Conservation (phyloP, 106 monocot species). For the Vanilla planifolia region DNA sequence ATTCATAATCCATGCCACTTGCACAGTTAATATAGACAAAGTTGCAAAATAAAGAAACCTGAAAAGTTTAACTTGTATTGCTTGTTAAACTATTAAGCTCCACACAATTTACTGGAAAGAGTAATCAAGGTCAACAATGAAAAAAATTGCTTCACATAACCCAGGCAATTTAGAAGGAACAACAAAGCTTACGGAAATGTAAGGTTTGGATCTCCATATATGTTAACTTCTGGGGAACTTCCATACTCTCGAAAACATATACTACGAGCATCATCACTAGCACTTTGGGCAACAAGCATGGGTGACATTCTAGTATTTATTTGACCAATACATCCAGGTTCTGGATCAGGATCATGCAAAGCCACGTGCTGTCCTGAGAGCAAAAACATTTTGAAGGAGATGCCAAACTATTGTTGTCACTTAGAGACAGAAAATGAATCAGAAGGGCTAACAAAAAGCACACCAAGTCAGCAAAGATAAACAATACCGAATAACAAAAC, state of each 20-base stretch:
- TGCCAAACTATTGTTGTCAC: no score
- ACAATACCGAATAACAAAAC: not conserved
- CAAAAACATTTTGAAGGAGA: no score
- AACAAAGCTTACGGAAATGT: constrained; percentile 78
- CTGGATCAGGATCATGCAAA: constrained; percentile 79
- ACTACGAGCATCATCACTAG: constrained; percentile 84
- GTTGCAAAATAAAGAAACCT: no score
- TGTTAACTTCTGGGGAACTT: constrained; percentile 72
- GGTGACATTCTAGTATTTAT: constrained; percentile 91
- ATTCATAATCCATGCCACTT: no score
- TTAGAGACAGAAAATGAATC: no score
- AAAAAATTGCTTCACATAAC: no score
- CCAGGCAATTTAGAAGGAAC: no score
- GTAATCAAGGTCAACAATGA: no score
- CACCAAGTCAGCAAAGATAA: not conserved
- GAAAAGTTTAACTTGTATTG: no score
- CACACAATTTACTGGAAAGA: no score
- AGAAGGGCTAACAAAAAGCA: not conserved
- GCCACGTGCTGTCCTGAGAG: constrained; percentile 89
- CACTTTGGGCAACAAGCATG: constrained; percentile 52
- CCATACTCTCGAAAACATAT: constrained; percentile 88
- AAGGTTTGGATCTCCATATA: constrained; percentile 89
- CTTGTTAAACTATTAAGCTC: no score
- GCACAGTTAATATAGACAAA: no score
- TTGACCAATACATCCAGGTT: constrained; percentile 72